Base-by-base conservation (phyloP, 805 yeast genomes). In the Scheffersomyces stipitis region DNA sequence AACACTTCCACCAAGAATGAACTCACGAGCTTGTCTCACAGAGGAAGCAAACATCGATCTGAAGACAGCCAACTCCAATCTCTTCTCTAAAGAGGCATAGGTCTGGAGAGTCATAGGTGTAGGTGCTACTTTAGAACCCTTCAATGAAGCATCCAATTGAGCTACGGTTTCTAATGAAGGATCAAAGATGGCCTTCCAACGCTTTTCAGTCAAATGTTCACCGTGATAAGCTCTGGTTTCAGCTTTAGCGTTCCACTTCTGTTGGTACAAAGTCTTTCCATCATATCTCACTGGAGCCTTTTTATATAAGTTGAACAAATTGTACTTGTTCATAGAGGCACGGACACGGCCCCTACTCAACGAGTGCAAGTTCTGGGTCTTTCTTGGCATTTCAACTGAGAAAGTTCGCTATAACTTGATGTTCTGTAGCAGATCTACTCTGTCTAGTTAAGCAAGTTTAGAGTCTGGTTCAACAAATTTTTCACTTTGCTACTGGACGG, bases 181-280 rank as follows among this genome's bases (percentile, higher is more conserved):
- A 36, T 80, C 69, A 66, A 91, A 90, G 33, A 75, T 61, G 6
- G 79, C 65, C 56, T 84, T 83, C 83, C 89, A 86, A 56, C 90
- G 79, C 14, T 78, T 69, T 60, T 93, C 99, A 1, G 91, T 85
- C 38, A 91, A 61, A 58, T 84, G 87, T 55, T 93, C 98, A 51
- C 99, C 99, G 60, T 91, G 99, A 61, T 91, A 91, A 1, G 91
- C 83, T 65, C 99, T 79, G 5, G 97, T 83, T 57, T 90, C 96
- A 57, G 80, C 83, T 62, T 93, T 91, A 34, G 96, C 83, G 5
- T 74, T 66, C 91, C 96, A 93, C 64, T 89, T 88, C 62, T 91
- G 96, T 64, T 87, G 96, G 65, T 74, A 93, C 41, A 87, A 69
- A n/a, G 95, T 79, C 62, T 77, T 76, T 3, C 80, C 73, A 44